Evolutionary conservation across 1,284 basidiomycete genomes (phyloP), one percentile per base, ranked within the genome.

Genomic region (Cerrena zonata): DNA sequence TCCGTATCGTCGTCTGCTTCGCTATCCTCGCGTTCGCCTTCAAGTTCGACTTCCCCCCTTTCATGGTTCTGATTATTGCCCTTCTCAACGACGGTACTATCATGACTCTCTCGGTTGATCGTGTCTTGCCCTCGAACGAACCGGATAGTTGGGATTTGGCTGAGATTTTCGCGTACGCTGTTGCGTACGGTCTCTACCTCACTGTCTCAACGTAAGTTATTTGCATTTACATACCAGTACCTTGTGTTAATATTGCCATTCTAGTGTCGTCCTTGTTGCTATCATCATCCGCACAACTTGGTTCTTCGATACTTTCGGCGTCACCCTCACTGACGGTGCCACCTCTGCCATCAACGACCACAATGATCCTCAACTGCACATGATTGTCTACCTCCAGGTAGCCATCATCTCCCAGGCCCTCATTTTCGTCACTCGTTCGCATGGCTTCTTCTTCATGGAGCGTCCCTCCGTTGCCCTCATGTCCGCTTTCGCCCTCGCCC

Each of bases 41-140:
- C 86, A 85, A 89, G 77, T 93, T 94, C 71, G 89, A 95, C 73
- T 98, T 98, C 91, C 94, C 94, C 63, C 93, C 94, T 15, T 98
- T 98, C 85, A 97, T 98, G 94, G 86, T 98, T 58, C 88, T 97
- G 70, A 91, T 98, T 72, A 95, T 98, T 60, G 94, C 94, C 54
- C 80, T 97, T 48, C 77, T 97, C 61, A 98, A 98, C 73, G 94
- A 97, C 69, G 94, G 94, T 71, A 96, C 94, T 60, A 95, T 98
- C 80, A 97, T 98, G 94, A 98, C 94, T 11, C 80, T 98, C 58
- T 96, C 93, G 25, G 89, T 97, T 54, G 94, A 98, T 72, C 92
- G 94, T 71, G 94, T 97, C 56, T 73, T 97, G 64, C 94, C 94
- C 45, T 94, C 91, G 47, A 87, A 78, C 71, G 87, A 88, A 27